These are phyloP conservation scores for Chalciporus pseudorubinellus DNA, from an alignment of 768 basidiomycete genomes.

Conservation along the genomic window DNA sequence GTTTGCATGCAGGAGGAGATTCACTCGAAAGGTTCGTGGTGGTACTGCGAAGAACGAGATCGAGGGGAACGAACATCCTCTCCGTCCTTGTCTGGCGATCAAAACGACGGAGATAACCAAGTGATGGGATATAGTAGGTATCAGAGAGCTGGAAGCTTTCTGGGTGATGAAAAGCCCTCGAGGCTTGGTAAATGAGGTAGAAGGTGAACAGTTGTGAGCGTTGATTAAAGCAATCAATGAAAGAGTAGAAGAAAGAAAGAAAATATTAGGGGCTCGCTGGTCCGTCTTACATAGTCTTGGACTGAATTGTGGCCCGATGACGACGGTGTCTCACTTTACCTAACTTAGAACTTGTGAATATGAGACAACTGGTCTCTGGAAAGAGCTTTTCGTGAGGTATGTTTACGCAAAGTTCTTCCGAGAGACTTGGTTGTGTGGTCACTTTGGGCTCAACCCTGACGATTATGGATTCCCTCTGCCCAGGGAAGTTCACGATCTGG, in stretches of 20 bases:
- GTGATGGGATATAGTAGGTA: background rate
- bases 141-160: background rate
- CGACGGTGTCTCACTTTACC: background rate
- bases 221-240: background rate
- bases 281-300: background rate
- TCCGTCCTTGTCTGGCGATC: background rate
- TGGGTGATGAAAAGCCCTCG: background rate
- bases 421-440: no score
- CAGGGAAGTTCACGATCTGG: no score
- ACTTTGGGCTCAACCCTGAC: no score
- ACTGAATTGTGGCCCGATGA: background rate
- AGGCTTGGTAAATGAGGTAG: background rate
- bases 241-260: background rate
- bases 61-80: slow-evolving; percentile 3
- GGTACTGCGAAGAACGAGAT: background rate
- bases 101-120: background rate
- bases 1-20: slow-evolving; percentile 9
- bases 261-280: background rate
- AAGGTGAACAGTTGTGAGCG: background rate
- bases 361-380: no score
- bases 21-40: background rate
- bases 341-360: no score
- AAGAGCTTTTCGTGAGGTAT: no score
- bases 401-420: no score
- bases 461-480: no score